Evolutionary conservation across 2,329 filamentous ascomycete genomes (phyloP).

Genomic region (Botrytis sinoallii): DNA sequence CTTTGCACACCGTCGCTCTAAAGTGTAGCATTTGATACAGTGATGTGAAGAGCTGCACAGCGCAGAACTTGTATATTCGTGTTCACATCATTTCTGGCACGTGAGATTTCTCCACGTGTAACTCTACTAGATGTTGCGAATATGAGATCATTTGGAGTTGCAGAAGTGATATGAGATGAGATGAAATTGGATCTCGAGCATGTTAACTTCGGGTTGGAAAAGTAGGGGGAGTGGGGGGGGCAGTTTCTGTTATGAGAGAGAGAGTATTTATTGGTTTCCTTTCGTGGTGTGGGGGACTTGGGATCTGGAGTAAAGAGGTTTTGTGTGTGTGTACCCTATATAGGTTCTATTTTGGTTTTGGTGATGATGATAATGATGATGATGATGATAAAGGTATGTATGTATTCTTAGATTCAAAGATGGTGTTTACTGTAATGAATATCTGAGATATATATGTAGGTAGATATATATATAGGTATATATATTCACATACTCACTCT

Average conservation of each 20-base stretch:
- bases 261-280: too few relatives aligned
- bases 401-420: too few relatives aligned
- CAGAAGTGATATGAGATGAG: not conserved
- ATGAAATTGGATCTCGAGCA: not conserved
- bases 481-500: not conserved
- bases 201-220: not conserved
- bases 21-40: not conserved
- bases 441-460: too few relatives aligned
- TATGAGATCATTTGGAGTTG: not conserved
- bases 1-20: not conserved
- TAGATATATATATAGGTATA: too few relatives aligned
- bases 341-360: too few relatives aligned
- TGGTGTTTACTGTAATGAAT: accelerated
- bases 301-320: too few relatives aligned
- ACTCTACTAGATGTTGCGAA: not conserved
- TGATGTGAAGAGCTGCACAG: not conserved
- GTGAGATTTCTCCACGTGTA: not conserved
- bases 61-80: not conserved
- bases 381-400: too few relatives aligned
- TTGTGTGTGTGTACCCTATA: too few relatives aligned
- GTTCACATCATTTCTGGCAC: not conserved
- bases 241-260: too few relatives aligned
- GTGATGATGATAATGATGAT: too few relatives aligned
- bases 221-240: too few relatives aligned
- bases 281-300: too few relatives aligned